Evolutionary conservation across 352 stramenopile species (phyloP).

Genomic region (Globisporangium splendens): DNA sequence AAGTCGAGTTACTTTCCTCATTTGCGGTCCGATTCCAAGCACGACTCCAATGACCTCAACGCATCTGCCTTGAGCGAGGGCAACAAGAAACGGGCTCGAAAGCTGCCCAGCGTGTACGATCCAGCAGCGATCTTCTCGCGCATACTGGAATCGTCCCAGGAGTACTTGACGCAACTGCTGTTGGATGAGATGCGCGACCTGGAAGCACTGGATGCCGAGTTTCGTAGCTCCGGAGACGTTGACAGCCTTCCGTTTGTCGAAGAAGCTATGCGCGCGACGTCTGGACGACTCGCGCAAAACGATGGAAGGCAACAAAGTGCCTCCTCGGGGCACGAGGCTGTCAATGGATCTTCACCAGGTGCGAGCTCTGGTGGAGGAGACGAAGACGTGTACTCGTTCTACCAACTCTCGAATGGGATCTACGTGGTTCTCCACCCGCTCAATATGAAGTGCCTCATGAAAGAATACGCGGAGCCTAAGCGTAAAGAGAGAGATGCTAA

Average conservation of each 20-base stretch:
- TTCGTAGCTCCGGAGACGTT: conserved; percentile 62
- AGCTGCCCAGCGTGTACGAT: conserved; percentile 68
- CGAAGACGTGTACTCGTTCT: conserved; percentile 75
- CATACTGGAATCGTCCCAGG: conserved; percentile 64
- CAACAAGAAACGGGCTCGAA: conserved; percentile 31
- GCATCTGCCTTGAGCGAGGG: neutral
- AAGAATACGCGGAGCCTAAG: conserved; percentile 58
- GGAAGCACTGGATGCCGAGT: conserved; percentile 65
- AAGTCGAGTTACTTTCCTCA: conserved; percentile 73
- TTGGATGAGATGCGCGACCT: conserved; percentile 66
- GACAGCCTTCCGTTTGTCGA: conserved; percentile 77
- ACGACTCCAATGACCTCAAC: neutral
- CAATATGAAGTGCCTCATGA: conserved; percentile 87
- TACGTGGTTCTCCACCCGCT: conserved; percentile 88
- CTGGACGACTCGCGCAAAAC: conserved; percentile 44
- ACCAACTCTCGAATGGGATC: conserved; percentile 81
- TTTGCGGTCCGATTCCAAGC: conserved; percentile 18
- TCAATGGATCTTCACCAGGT: conserved; percentile 1
- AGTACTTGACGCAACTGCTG: conserved; percentile 62
- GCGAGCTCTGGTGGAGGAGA: conserved; percentile 1
- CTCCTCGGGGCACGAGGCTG: neutral
- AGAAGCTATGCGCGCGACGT: conserved; percentile 73
- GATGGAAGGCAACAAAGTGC: conserved; percentile 15
- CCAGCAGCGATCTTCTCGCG: conserved; percentile 60
- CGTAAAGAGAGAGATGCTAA: conserved; percentile 3